Conservation (phyloP, 331 rosid species). For the Arachis monticola region DNA sequence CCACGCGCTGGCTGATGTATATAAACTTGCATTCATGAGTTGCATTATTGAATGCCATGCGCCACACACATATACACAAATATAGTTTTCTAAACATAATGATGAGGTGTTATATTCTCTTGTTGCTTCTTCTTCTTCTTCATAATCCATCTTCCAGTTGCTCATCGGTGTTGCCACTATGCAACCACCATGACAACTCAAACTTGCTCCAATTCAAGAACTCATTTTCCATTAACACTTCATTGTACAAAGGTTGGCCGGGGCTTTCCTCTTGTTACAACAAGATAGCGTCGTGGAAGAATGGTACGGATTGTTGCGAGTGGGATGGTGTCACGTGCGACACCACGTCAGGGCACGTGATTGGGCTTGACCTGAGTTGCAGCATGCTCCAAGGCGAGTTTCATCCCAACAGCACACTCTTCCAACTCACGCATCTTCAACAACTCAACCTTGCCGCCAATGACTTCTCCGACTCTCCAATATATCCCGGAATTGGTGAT, state of each 20-base stretch:
- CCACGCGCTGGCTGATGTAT: too few relatives aligned
- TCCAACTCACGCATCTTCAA: conserved; percentile 30
- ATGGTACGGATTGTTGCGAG: neutral
- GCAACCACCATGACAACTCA: conserved; percentile 10
- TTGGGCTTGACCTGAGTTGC: conserved; percentile 14
- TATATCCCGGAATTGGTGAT: neutral
- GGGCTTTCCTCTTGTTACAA: neutral
- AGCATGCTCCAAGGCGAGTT: neutral
- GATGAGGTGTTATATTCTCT: too few relatives aligned
- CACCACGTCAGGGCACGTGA: neutral
- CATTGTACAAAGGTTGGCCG: neutral
- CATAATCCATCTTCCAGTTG: neutral
- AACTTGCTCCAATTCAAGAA: conserved; percentile 32
- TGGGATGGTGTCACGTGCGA: conserved; percentile 28
- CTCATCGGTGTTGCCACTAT: neutral
- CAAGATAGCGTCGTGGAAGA: neutral
- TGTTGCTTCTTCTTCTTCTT: neutral
- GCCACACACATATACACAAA: too few relatives aligned
- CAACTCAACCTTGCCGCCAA: conserved; percentile 14
- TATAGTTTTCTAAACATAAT: too few relatives aligned
- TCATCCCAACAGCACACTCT: conserved; percentile 12
- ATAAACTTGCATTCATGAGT: too few relatives aligned
- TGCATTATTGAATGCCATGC: too few relatives aligned
- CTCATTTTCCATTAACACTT: neutral
- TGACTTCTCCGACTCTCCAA: neutral